Conservation (phyloP, 345 rosid species). For the Eucalyptus globulus region DNA sequence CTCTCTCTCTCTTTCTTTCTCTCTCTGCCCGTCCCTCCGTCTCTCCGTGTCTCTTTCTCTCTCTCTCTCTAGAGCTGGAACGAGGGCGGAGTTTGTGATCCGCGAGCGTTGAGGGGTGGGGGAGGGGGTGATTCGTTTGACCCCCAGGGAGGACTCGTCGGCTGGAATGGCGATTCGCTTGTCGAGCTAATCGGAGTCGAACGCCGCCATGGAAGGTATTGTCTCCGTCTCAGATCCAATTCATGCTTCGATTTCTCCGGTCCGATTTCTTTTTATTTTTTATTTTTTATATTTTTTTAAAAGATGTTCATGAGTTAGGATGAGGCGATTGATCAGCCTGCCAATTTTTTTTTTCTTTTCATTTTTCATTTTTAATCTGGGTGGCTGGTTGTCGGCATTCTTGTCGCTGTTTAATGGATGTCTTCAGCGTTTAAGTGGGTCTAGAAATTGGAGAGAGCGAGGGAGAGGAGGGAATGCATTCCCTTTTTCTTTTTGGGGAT, state of each 20-base stretch:
- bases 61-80: not conserved
- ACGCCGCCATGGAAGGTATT: not conserved
- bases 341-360: no score
- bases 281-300: no score
- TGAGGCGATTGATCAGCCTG: not conserved
- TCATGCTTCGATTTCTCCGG: not conserved
- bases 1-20: rapidly evolving
- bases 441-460: not conserved
- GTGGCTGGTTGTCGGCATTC: not conserved
- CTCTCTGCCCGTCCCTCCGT: not conserved
- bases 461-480: not conserved
- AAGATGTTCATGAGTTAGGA: not conserved
- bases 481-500: not conserved
- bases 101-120: not conserved
- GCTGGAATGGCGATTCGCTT: not conserved
- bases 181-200: not conserved
- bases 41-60: not conserved
- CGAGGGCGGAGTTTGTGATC: not conserved
- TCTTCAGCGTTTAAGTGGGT: not conserved
- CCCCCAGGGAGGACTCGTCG: not conserved
- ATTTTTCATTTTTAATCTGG: not conserved
- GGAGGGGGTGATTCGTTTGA: not conserved
- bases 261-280: not conserved
- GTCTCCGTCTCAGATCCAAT: not conserved
- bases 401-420: not conserved